A percentile compares a stretch with the other conserved stretches of the same genome.
Evolutionary conservation across 495 filamentous ascomycete genomes (phyloP).

Genomic region (Penicillium soppii): DNA sequence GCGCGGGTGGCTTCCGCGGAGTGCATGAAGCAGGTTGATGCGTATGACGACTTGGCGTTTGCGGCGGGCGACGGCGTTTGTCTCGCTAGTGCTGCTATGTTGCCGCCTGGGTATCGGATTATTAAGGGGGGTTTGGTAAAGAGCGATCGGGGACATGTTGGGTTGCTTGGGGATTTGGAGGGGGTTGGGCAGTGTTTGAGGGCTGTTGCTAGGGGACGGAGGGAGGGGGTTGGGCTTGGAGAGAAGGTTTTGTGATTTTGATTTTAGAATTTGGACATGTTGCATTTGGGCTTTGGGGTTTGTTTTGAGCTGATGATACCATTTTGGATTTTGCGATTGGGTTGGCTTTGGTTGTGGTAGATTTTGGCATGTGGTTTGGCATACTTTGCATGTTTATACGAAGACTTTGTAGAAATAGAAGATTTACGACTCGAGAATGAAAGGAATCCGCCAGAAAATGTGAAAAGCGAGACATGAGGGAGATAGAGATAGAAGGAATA

Average conservation of each 20-base stretch:
- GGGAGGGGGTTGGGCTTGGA: constrained; percentile 68
- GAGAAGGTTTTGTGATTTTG: constrained; percentile 7
- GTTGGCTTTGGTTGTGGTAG: too few relatives aligned
- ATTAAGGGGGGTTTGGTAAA: constrained; percentile 70
- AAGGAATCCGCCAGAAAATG: too few relatives aligned
- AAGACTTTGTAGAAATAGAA: too few relatives aligned
- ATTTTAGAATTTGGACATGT: background rate
- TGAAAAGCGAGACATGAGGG: too few relatives aligned
- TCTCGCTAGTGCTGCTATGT: constrained; percentile 80
- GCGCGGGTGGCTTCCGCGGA: constrained; percentile 68
- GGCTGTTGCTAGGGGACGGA: constrained; percentile 64
- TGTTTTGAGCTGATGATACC: constrained; percentile 19
- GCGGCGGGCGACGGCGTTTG: constrained; percentile 88
- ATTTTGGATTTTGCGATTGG: constrained; percentile 1
- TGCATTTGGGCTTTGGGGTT: background rate
- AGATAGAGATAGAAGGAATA: background rate
- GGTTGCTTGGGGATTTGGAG: constrained; percentile 79
- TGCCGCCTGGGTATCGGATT: constrained; percentile 75
- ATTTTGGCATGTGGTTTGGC: too few relatives aligned
- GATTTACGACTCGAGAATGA: too few relatives aligned
- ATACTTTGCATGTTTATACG: too few relatives aligned
- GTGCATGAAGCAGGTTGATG: constrained; percentile 70
- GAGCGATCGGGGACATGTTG: constrained; percentile 83
- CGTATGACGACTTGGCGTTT: constrained; percentile 87
- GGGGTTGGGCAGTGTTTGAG: constrained; percentile 72